Base-by-base conservation (phyloP, 495 filamentous ascomycete genomes). In the Penicillium arizonense region DNA sequence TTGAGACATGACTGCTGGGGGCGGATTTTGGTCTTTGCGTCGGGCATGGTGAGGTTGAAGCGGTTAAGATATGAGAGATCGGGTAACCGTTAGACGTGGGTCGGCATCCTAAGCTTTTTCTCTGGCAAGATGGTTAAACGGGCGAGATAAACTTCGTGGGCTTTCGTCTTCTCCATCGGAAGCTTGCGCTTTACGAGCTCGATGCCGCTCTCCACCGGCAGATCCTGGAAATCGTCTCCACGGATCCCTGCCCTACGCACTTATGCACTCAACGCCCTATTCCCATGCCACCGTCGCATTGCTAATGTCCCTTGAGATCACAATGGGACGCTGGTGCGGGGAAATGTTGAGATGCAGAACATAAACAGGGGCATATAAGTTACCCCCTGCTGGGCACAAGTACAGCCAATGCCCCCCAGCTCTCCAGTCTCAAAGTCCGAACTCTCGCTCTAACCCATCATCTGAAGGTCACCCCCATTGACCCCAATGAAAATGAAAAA, bases 1-100 rank as follows among this genome's bases (percentile, higher is more conserved):
- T 61, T 62, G 2, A 63, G 54, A 54, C 67, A 70, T 2, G 67
- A 70, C 30, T 70, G 67, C 33, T 68, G 67, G 1, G 67, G 67
- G 16, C 67, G 62, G 33, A 62, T 53, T 41, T 70, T 70, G 11
- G 59, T 55, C 28, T 57, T 70, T 0, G 47, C 28, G 14, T 64
- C 63, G 24, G 49, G n/a, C 4, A 52, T 38, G 49, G 62, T 64
- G 30, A n/a, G 3, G 16, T 34, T 21, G 38, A 38, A 32, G 24
- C 7, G 38, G 36, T 20, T 3, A 18, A 33, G 44, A 18, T 18
- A 18, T n/a, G 18, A 18, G 18, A 18, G 18, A 36, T 26, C n/a
- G 5, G n/a, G 38, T 21, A 26, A 24, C 30, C 1, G 30, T 46
- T 35, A 10, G 20, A 35, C 21, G 10, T 14, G 8, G 40, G 40